Conservation (phyloP, 78 protist genomes). For the Dictyostelium intermedium region DNA sequence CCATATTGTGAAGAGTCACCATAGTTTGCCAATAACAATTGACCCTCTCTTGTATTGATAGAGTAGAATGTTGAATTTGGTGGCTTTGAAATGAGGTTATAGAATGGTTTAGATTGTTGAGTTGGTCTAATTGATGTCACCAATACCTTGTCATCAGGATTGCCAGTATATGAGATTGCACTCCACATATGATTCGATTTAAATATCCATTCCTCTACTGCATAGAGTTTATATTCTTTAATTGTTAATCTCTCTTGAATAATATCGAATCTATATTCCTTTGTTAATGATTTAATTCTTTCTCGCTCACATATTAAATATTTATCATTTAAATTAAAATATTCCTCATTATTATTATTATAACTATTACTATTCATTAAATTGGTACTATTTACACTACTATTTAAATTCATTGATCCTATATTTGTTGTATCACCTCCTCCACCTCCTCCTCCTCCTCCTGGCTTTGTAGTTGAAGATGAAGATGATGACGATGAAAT, state of each 20-base stretch:
- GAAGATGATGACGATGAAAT: background rate
- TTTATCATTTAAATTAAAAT: background rate
- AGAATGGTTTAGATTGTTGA: background rate
- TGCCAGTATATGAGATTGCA: conserved; percentile 41
- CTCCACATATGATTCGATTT: conserved; percentile 39
- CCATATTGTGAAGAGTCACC: background rate
- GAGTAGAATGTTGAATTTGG: conserved; percentile 32
- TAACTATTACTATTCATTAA: background rate
- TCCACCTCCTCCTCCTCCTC: too few species aligned
- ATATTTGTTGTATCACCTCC: background rate
- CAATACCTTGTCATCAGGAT: conserved; percentile 13
- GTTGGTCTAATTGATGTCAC: conserved; percentile 15
- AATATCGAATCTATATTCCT: conserved; percentile 15
- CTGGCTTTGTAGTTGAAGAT: background rate
- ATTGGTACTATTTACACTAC: background rate
- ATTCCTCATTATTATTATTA: background rate
- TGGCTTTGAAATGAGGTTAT: conserved; percentile 24
- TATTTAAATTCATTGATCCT: background rate
- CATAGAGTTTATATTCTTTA: conserved; percentile 52
- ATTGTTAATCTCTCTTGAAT: background rate
- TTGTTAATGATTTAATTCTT: background rate
- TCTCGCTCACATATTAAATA: conserved; percentile 51
- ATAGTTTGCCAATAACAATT: conserved; percentile 32
- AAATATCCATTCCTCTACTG: conserved; percentile 70
- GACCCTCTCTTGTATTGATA: conserved; percentile 12